Evolutionary conservation across 176 grass and related monocot species (phyloP), one percentile per base, ranked within the genome.

Genomic region (Olyra latifolia): DNA sequence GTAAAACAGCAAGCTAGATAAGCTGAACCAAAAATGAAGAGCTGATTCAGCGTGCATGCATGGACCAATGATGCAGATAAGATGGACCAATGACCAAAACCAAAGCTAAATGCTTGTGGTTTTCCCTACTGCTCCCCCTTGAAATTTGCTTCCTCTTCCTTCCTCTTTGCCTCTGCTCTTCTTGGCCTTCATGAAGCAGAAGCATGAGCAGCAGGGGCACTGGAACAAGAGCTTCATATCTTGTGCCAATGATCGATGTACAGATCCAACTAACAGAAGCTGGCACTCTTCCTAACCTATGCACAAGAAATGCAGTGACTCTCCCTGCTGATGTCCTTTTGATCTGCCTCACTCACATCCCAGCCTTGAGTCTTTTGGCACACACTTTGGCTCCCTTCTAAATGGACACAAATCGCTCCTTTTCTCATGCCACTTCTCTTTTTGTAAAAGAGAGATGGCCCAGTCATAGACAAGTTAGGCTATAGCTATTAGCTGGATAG

Each of bases 181-280:
- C 75, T 69, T 83, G 74, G 76, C 35, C 88, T 55, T 93, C 42
- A 88, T 32, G 82, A 93, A 90, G 88, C 91, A 93, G 91, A 93
- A 93, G 85, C 88, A 93, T 19, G 85, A 88, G 81, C 91, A 93
- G 78, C 91, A 93, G 24, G 85, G 91, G 64, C 62, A 86, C 27
- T 80, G 91, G 79, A 93, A 90, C 85, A 93, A 68, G 74, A 90
- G 76, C 82, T 90, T 93, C 91, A 93, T 93, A 12, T 57, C 80
- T 22, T 39, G 49, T 8, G 55, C 12, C 49, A 54, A 64, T 6
- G 69, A 60, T 50, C 43, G 50, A 25, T 20, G 40, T 59, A 43
- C 35, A 63, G 28, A 44, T 52, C 44, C 76, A 52, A 17, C 76
- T 42, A 7, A 24, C 40, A 47, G n/a, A 75, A 43, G 20, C 17